Evolutionary conservation across 2,329 filamentous ascomycete genomes (phyloP), one percentile per base, ranked within the genome.

Genomic region (Furcasterigmium furcatum): DNA sequence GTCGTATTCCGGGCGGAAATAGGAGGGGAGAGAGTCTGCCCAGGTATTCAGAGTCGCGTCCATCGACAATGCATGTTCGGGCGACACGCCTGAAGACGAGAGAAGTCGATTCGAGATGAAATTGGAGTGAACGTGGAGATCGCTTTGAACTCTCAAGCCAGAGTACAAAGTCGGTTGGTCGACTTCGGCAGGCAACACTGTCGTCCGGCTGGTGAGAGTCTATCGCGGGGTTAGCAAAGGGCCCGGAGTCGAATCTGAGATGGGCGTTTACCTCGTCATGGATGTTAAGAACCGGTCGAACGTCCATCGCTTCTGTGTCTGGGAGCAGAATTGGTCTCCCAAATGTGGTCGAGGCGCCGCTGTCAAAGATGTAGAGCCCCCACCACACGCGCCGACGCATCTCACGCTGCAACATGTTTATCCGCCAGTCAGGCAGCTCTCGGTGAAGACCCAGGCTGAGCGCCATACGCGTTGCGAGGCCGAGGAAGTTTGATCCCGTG

Each of bases 401-500:
- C 46, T 70, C 66, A 32, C 62, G 58, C 38, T 63, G 60, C 9
- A 46, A 53, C 3, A 60, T 55, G 22, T 56, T 61, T 41, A 61
- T 61, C 24, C 58, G 52, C 58, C 58, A 62, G 14, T 53, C 55
- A 1, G 60, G 56, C 10, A 70, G 57, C 47, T 76, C 73, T 10
- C 67, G 65, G 49, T 75, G 71, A 0, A 76, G 61, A 0, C 72
- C 71, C 14, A 75, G 52, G 1, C 71, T 70, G 12, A 74, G 60
- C 1, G 71, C 72, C 62, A 74, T 68, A n/a, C 71, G 62, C 5
- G 67, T 63, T 5, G 72, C 72, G 14, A 74, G 63, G 3, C 72
- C 72, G 21, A 73, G 61, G 38, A 71, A 71, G 47, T 72, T 74
- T 45, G 70, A 74, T 7, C 71, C 70, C 0, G 70, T 74, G 46